Evolutionary conservation across 2,329 filamentous ascomycete genomes (phyloP).

Genomic region (Orbilia oligospora): DNA sequence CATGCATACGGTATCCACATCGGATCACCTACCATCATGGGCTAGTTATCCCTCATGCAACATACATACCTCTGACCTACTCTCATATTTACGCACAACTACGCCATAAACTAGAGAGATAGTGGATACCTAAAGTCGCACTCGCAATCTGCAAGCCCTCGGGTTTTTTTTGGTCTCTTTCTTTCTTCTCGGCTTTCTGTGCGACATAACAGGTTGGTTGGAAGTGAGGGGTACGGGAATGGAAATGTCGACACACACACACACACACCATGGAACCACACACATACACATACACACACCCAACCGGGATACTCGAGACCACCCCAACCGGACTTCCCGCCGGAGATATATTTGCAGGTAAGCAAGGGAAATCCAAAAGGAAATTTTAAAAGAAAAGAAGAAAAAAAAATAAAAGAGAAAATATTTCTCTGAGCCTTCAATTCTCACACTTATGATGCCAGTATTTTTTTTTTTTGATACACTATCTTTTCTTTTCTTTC

Average conservation of each 20-base stretch:
- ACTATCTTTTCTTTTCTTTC: background rate
- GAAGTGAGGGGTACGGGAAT: constrained; percentile 32
- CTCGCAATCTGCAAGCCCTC: constrained; percentile 28
- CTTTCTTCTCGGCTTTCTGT: constrained; percentile 11
- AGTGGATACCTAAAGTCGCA: constrained; percentile 13
- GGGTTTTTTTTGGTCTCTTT: too few relatives aligned
- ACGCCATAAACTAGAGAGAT: background rate
- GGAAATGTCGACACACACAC: constrained; percentile 12
- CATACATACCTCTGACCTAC: too few relatives aligned
- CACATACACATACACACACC: background rate
- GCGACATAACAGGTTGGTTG: constrained; percentile 27
- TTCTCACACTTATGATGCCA: background rate
- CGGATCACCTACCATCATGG: constrained; percentile 42
- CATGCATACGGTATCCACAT: constrained; percentile 36
- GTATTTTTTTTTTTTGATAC: background rate
- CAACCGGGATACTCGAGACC: too few relatives aligned
- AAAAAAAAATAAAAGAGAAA: constrained; percentile 10
- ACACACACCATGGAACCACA: background rate
- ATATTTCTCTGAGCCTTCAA: background rate
- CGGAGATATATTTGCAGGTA: constrained; percentile 51
- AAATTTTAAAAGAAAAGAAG: background rate
- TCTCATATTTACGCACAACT: background rate
- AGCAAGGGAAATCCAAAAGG: background rate
- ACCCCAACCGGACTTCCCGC: constrained; percentile 4
- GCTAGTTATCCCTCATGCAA: constrained; percentile 46